A percentile compares a stretch with the other conserved stretches of the same genome.
Conservation (phyloP, 768 basidiomycete genomes). For the Ramaria sp. region DNA sequence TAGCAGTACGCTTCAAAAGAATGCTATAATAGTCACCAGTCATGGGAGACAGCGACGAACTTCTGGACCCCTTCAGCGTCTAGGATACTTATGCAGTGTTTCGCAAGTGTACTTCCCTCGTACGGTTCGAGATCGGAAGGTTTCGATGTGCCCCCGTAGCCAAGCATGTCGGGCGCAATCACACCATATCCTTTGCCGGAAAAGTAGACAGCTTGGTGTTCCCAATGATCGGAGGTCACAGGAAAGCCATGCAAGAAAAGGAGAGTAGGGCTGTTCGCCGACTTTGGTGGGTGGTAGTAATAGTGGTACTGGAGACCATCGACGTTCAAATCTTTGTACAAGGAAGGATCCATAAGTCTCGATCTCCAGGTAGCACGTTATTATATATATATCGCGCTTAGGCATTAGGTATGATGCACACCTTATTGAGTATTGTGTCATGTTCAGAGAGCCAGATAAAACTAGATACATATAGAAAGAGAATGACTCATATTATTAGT, state of each 20-base stretch:
- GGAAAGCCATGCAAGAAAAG: constrained; percentile 40
- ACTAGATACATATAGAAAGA: no score
- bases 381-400: not conserved
- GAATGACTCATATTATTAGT: no score
- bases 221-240: constrained; percentile 29
- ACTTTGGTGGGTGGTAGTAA: constrained; percentile 14
- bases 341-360: constrained; percentile 16
- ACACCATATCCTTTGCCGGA: constrained; percentile 30
- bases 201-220: constrained; percentile 28
- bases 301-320: constrained; percentile 28
- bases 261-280: constrained; percentile 22
- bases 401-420: no score
- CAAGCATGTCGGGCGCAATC: constrained; percentile 40
- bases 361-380: not conserved
- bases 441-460: no score
- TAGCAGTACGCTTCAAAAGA: not conserved
- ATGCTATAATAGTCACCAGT: constrained; percentile 22
- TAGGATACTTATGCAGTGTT: constrained; percentile 32
- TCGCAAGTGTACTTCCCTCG: constrained; percentile 21
- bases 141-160: constrained; percentile 40
- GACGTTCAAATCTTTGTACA: constrained; percentile 22
- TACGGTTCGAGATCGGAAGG: constrained; percentile 29
- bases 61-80: constrained; percentile 24
- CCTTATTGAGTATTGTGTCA: no score
- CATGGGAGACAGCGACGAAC: constrained; percentile 32